phyloP scores from a whole-genome alignment of 208 protist species.

The Naegleria lovaniensis region DNA sequence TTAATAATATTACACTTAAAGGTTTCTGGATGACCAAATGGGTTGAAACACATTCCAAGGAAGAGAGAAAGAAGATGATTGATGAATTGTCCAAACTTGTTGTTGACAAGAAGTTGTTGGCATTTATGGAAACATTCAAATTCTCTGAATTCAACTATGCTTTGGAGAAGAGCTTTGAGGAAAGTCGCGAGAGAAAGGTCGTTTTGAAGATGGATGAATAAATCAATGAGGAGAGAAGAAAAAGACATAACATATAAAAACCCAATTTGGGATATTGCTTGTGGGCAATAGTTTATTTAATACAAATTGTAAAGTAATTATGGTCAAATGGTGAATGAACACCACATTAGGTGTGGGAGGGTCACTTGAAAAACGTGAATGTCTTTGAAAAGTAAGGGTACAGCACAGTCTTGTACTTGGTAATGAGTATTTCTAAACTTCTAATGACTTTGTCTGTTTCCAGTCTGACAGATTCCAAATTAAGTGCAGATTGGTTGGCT shows the following conservation, averaged over 20 bases:
- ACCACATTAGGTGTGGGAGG: no score
- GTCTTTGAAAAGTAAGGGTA: neutral
- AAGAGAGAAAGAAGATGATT: conserved; percentile 41
- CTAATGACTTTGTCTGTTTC: neutral
- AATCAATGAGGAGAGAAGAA: neutral
- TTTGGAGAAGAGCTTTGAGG: neutral
- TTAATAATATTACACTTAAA: conserved; percentile 69
- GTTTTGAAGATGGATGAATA: neutral
- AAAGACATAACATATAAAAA: neutral
- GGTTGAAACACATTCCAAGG: conserved; percentile 65
- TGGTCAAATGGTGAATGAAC: no score
- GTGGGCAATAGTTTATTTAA: neutral
- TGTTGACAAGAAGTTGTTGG: neutral
- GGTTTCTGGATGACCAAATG: conserved; percentile 86
- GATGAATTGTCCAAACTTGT: neutral
- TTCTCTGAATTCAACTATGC: conserved; percentile 2
- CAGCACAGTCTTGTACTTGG: neutral
- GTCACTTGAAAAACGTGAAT: neutral
- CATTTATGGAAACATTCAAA: neutral
- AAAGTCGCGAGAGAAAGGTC: neutral
- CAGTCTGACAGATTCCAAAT: neutral
- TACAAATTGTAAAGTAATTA: no score
- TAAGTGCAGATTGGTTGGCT: neutral
- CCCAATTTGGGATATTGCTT: neutral
- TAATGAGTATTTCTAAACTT: neutral